A percentile compares a stretch with the other conserved stretches of the same genome.
phyloP scores from a whole-genome alignment of 805 yeast genomes.

The Zygoascus flipseniorum region DNA sequence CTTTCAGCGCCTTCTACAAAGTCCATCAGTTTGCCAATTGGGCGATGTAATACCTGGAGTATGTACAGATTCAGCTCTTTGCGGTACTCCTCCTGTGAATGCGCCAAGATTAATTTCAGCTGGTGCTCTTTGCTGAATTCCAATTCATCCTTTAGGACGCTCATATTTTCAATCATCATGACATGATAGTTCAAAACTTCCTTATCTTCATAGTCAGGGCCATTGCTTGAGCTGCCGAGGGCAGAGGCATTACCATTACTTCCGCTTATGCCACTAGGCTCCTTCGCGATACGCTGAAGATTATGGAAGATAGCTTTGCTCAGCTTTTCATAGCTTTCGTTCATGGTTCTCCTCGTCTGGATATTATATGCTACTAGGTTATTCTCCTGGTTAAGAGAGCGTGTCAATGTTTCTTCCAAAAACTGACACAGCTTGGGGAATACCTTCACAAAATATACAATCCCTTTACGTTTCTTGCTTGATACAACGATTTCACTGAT shows the following conservation, averaged over 20 bases:
- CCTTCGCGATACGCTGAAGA: slow-evolving; percentile 24
- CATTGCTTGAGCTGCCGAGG: slow-evolving; percentile 2
- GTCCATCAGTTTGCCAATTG: slow-evolving; percentile 59
- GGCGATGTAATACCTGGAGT: slow-evolving; percentile 38
- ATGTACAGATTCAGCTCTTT: slow-evolving; percentile 35
- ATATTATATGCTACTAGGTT: neutral
- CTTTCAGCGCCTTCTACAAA: slow-evolving; percentile 59
- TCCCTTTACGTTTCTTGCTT: slow-evolving; percentile 33
- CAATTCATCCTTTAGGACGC: slow-evolving; percentile 39
- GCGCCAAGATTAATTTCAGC: slow-evolving; percentile 4
- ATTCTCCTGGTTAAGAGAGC: neutral
- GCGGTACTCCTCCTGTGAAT: slow-evolving; percentile 14
- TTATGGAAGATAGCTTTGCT: slow-evolving; percentile 26
- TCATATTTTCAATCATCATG: slow-evolving; percentile 45
- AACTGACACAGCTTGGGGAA: slow-evolving; percentile 40
- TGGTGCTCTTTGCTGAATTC: slow-evolving; percentile 9
- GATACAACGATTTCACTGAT: slow-evolving; percentile 34
- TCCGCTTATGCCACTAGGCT: slow-evolving; percentile 9
- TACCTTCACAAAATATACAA: slow-evolving; percentile 38
- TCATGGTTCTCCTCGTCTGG: slow-evolving; percentile 13
- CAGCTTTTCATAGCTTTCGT: slow-evolving; percentile 26
- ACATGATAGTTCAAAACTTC: slow-evolving; percentile 35
- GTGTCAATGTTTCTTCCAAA: slow-evolving; percentile 28
- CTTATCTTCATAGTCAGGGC: slow-evolving; percentile 25
- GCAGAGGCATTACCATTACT: slow-evolving; percentile 8